Base-by-base conservation (phyloP, 768 basidiomycete genomes). In the Galerina marginata region DNA sequence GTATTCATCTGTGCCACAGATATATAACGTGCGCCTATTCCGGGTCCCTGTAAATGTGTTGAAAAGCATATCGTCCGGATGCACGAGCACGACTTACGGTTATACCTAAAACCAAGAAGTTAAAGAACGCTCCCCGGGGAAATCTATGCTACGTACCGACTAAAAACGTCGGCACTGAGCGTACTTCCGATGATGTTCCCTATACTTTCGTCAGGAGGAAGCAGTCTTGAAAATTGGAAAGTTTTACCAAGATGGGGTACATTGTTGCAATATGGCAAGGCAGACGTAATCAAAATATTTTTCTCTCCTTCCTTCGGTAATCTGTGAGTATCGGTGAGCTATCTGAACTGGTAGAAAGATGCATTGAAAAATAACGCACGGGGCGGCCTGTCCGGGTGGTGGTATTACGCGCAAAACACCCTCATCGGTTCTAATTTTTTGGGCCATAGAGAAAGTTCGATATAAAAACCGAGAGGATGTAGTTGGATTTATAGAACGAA, bases 1-100 rank as follows among this genome's bases (percentile, higher is more conserved):
- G 69, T 99, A 99, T 75, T 99, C 97, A 71, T 99, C 97, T 4
- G 97, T 99, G 26, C 97, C 97, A 74, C 97, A 99, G 57, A 99
- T 84, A 72, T 96, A 99, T 36, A 99, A 81, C 0, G 95, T 96
- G 45, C 89, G 87, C 67, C 91, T 82, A 80, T 99, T 97, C 68
- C 91, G 81, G 33, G 93, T 91, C 37, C 87, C 82, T 84, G 37
- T 2, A 47, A n/a, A 14, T 16, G 40, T 26, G 23, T 53, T 23
- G 36, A 26, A 1, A 40, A 26, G 29, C 42, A 43, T 36, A 15
- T 23, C n/a, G 40, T 40, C 15, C 11, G 2, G 14, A n/a, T 52
- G 9, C n/a, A 26, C 42, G 36, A 51, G 59, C 37, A 9, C 36
- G 36, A 71, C 86, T 60, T 73, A 90, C 88, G 83, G 67, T 79